Conservation (phyloP, 306 rosid genomes). For the Casuarina glauca region DNA sequence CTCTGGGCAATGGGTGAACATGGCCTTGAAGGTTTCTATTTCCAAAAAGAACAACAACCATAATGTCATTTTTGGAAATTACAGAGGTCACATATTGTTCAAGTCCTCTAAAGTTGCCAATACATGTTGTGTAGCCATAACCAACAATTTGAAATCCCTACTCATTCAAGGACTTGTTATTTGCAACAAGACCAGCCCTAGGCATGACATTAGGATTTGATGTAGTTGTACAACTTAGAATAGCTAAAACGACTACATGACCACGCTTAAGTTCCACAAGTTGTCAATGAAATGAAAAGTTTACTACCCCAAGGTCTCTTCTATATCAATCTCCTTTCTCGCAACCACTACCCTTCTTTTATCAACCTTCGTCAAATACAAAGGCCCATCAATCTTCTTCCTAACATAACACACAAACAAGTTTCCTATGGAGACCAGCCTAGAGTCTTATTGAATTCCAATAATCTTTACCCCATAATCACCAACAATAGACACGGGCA, state of each 20-base stretch:
- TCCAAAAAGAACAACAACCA: constrained; percentile 49
- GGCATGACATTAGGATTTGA: constrained; percentile 23
- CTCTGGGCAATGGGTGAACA: constrained; percentile 43
- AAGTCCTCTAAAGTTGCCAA: constrained; percentile 51
- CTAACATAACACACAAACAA: constrained; percentile 85
- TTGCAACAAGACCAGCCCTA: constrained; percentile 13
- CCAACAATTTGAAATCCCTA: constrained; percentile 35
- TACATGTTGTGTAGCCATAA: constrained; percentile 51
- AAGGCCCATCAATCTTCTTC: constrained; percentile 58
- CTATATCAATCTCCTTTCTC: constrained; percentile 87
- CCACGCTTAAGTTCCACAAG: constrained; percentile 17
- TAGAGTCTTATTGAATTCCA: constrained; percentile 89
- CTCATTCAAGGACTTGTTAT: constrained; percentile 23
- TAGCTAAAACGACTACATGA: constrained; percentile 17
- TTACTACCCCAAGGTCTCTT: constrained; percentile 59
- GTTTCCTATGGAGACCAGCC: constrained; percentile 66
- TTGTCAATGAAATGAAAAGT: background rate
- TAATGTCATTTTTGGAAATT: constrained; percentile 32
- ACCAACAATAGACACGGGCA: constrained; percentile 80
- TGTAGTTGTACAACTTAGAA: constrained; percentile 17
- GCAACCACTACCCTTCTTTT: constrained; percentile 94
- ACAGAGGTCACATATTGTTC: constrained; percentile 39
- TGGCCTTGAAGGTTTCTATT: constrained; percentile 50
- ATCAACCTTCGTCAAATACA: constrained; percentile 81
- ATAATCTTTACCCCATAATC: constrained; percentile 81